Evolutionary conservation across 2,329 filamentous ascomycete genomes (phyloP).

Genomic region (Colletotrichum graminicola): DNA sequence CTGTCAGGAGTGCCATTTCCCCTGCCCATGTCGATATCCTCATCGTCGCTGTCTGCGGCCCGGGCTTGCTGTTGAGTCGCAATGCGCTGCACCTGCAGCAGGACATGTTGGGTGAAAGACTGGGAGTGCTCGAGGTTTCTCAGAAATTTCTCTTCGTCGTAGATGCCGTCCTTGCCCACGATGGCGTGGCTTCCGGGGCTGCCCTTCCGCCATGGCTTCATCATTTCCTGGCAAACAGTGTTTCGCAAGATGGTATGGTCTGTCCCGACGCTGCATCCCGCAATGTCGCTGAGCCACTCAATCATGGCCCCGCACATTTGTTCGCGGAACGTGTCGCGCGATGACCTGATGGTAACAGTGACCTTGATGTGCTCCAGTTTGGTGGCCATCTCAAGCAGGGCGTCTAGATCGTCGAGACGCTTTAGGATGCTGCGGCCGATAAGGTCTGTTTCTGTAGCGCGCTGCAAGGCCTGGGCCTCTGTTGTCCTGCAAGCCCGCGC

Average conservation of each 20-base stretch:
- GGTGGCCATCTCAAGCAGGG: slow-evolving; percentile 81
- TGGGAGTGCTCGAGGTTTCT: slow-evolving; percentile 51
- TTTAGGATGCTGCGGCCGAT: slow-evolving; percentile 88
- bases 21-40: slow-evolving; percentile 45
- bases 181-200: slow-evolving; percentile 84
- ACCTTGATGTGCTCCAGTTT: slow-evolving; percentile 96
- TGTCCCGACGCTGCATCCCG: slow-evolving; percentile 85
- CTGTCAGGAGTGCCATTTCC: slow-evolving; percentile 41
- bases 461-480: slow-evolving; percentile 74
- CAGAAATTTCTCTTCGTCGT: slow-evolving; percentile 81
- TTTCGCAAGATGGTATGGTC: slow-evolving; percentile 84
- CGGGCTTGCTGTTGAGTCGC: slow-evolving; percentile 49
- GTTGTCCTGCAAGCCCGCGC: slow-evolving; percentile 86
- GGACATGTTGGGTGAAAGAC: slow-evolving; percentile 53
- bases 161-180: slow-evolving; percentile 82
- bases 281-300: slow-evolving; percentile 94
- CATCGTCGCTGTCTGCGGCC: slow-evolving; percentile 54
- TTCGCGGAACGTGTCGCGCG: slow-evolving; percentile 94
- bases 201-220: slow-evolving; percentile 88
- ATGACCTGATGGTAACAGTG: slow-evolving; percentile 92
- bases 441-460: slow-evolving; percentile 90
- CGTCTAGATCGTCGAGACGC: slow-evolving; percentile 78
- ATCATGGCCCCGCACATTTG: slow-evolving; percentile 99
- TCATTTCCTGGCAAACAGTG: slow-evolving; percentile 90
- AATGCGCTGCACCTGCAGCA: slow-evolving; percentile 48